phyloP scores from a whole-genome alignment of 2,329 filamentous ascomycete species.

The Paraconiothyrium sp. region DNA sequence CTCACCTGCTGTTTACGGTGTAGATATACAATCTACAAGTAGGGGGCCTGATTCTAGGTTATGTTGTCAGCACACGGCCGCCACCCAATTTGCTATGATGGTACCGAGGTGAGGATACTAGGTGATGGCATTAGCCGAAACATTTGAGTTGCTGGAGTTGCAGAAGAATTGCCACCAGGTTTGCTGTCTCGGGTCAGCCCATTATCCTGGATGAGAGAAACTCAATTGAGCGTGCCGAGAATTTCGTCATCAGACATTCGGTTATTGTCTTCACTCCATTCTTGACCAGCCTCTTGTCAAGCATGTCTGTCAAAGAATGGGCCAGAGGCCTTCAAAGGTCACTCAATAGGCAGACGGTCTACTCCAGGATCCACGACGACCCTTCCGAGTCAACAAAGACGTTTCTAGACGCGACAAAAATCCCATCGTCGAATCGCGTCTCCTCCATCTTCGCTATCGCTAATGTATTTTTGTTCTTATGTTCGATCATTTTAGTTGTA shows the following conservation, averaged over 20 bases:
- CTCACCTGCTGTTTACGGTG: background rate
- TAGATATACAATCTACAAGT: background rate
- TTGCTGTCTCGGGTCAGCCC: too few relatives aligned
- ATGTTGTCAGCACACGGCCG: background rate
- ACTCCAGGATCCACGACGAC: conserved; percentile 1
- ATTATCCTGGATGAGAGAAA: too few relatives aligned
- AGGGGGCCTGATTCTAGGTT: background rate
- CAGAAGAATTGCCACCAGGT: too few relatives aligned
- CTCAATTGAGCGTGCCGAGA: too few relatives aligned
- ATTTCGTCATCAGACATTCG: background rate
- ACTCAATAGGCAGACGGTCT: background rate
- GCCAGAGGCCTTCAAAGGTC: background rate
- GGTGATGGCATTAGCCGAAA: too few relatives aligned
- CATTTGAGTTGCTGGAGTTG: too few relatives aligned
- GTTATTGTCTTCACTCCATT: background rate
- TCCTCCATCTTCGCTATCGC: background rate
- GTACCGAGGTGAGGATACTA: too few relatives aligned
- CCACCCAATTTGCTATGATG: background rate
- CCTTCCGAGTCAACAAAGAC: conserved; percentile 3
- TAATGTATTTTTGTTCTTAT: background rate
- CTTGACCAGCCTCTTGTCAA: background rate
- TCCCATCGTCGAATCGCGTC: background rate
- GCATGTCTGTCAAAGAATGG: background rate
- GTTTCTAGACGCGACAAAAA: background rate
- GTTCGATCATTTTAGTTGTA: background rate